Percentiles rank a stretch among this genome's conserved stretches.
Conservation (phyloP, 768 basidiomycete genomes). For the Serendipita sp. region DNA sequence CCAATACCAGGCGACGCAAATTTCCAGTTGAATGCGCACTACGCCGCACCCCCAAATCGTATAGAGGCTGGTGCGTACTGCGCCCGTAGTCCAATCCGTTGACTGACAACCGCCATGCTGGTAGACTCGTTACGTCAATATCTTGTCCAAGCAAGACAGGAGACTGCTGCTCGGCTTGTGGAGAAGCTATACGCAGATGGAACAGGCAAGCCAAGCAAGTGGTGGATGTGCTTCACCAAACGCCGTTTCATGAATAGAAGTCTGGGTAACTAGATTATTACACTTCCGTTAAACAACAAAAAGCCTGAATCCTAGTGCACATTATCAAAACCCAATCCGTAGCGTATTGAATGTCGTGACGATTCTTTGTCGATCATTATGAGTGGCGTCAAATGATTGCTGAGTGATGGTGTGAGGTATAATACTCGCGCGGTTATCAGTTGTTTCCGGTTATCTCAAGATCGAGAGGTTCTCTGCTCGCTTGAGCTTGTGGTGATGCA, state of each 20-base stretch:
- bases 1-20: conserved; percentile 90
- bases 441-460: too few species aligned
- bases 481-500: too few species aligned
- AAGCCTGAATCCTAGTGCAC: too few species aligned
- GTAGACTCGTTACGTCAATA: conserved; percentile 82
- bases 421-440: too few species aligned
- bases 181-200: conserved; percentile 88
- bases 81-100: background rate
- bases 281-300: too few species aligned
- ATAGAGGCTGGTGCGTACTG: conserved; percentile 56
- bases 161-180: conserved; percentile 71
- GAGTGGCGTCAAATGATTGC: too few species aligned
- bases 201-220: conserved; percentile 90
- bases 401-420: too few species aligned
- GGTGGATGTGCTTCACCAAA: conserved; percentile 99
- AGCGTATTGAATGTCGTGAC: too few species aligned
- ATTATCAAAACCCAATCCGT: too few species aligned
- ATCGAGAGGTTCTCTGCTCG: too few species aligned
- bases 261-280: conserved; percentile 37
- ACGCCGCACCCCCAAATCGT: conserved; percentile 60
- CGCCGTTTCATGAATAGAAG: conserved; percentile 91
- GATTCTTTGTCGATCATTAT: too few species aligned
- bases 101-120: background rate
- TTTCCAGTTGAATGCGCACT: conserved; percentile 86
- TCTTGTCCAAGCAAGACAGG: conserved; percentile 84